Evolutionary conservation across 768 basidiomycete genomes (phyloP).

Genomic region (Tricholoma terreum): DNA sequence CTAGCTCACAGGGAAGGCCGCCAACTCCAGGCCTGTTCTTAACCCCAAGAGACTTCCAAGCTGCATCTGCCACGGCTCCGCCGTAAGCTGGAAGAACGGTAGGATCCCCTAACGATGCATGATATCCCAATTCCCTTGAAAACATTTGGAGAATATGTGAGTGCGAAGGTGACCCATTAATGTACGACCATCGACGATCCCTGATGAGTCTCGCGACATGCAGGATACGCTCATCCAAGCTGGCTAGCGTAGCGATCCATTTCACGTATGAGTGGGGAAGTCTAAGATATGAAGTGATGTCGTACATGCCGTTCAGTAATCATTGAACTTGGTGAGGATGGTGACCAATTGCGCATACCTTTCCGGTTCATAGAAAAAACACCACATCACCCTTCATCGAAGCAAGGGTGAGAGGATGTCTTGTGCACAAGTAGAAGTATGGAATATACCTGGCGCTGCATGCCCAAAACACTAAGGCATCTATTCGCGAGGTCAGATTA

Average conservation of each 20-base stretch:
- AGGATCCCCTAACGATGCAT: conserved; percentile 64
- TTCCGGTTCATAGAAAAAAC: conserved; percentile 75
- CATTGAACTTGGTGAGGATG: not conserved
- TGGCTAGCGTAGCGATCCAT: conserved; percentile 74
- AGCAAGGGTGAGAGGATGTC: not conserved
- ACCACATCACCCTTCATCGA: conserved; percentile 79
- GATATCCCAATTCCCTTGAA: conserved; percentile 55
- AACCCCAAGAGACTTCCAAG: conserved; percentile 59
- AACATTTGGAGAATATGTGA: conserved; percentile 41
- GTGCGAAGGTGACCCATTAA: conserved; percentile 36
- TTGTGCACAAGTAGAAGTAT: not conserved
- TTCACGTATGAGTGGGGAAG: conserved; percentile 67
- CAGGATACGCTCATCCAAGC: conserved; percentile 60
- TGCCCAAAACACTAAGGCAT: conserved; percentile 74
- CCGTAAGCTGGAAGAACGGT: conserved; percentile 59
- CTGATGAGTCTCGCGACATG: conserved; percentile 52
- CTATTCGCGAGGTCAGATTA: conserved; percentile 46
- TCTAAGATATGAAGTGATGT: conserved; percentile 24
- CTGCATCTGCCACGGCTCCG: conserved; percentile 44
- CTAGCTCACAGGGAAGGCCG: conserved; percentile 73
- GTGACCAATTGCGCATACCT: conserved; percentile 38
- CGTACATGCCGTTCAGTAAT: conserved; percentile 1
- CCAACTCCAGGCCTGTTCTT: conserved; percentile 51
- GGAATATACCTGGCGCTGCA: conserved; percentile 65
- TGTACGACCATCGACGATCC: conserved; percentile 59